Evolutionary conservation across 176 grass and related monocot genomes (phyloP).

Genomic region (Triticum dicoccoides): DNA sequence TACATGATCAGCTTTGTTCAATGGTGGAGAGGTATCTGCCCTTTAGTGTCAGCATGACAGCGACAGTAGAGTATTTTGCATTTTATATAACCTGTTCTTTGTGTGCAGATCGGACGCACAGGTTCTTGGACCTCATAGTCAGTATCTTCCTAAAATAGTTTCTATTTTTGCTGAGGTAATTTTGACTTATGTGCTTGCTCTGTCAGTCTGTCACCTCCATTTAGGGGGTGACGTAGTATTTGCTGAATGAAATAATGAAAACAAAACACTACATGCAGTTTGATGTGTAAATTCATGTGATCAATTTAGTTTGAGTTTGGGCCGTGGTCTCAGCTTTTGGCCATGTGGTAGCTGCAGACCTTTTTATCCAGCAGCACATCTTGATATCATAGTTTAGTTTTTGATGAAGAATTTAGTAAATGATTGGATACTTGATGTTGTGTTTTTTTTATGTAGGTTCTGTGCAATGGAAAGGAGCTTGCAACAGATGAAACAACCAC

Average conservation of each 20-base stretch:
- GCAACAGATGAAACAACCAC: conserved; percentile 70
- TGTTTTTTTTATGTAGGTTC: conserved; percentile 48
- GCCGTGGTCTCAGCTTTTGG: too few relatives aligned
- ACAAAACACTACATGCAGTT: neutral
- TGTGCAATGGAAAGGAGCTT: conserved; percentile 62
- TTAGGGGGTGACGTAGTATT: neutral
- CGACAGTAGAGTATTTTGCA: neutral
- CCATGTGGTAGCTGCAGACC: neutral
- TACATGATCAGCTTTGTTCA: conserved; percentile 86
- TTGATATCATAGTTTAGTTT: neutral
- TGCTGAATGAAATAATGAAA: neutral
- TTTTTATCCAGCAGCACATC: neutral
- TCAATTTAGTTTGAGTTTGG: too few relatives aligned
- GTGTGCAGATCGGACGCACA: conserved; percentile 70
- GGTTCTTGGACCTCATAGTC: conserved; percentile 77
- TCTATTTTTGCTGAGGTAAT: conserved; percentile 84
- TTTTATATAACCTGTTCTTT: conserved; percentile 26
- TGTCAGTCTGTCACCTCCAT: neutral
- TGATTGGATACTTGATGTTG: neutral
- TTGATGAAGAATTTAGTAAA: neutral
- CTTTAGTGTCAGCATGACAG: neutral
- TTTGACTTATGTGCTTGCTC: neutral
- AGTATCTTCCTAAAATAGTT: conserved; percentile 79
- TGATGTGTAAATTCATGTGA: neutral
- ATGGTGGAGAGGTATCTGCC: conserved; percentile 85